Evolutionary conservation across 1,284 basidiomycete species (phyloP).

Genomic region (Ustilago curta): DNA sequence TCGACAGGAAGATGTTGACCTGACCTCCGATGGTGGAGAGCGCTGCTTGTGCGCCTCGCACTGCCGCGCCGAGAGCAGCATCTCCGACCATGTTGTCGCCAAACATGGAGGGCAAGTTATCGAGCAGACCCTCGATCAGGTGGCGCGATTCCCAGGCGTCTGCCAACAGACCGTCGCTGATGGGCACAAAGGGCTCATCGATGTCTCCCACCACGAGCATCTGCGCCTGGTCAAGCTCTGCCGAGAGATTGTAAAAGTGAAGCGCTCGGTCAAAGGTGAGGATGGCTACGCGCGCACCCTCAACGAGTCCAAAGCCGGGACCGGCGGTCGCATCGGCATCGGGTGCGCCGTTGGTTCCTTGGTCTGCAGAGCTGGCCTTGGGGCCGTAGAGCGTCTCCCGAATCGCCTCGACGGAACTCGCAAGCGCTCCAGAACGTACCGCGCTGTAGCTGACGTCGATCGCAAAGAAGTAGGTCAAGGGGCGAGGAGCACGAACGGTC

Average conservation of each 20-base stretch:
- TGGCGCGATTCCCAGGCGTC: slow-evolving; percentile 79
- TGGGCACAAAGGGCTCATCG: slow-evolving; percentile 88
- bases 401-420: slow-evolving; percentile 78
- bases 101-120: slow-evolving; percentile 78
- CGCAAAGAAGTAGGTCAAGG: slow-evolving; percentile 85
- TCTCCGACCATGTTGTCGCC: slow-evolving; percentile 73
- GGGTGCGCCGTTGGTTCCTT: slow-evolving; percentile 41
- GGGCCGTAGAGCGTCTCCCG: slow-evolving; percentile 76
- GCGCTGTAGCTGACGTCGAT: slow-evolving; percentile 86
- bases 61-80: slow-evolving; percentile 82
- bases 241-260: slow-evolving; percentile 90
- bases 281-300: slow-evolving; percentile 74
- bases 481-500: slow-evolving; percentile 68
- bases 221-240: slow-evolving; percentile 75
- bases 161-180: slow-evolving; percentile 82
- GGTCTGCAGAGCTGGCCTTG: slow-evolving; percentile 32
- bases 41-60: slow-evolving; percentile 75
- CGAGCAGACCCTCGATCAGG: slow-evolving; percentile 77
- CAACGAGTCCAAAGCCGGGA: slow-evolving; percentile 65
- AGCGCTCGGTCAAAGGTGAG: slow-evolving; percentile 85
- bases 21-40: slow-evolving; percentile 88
- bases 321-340: slow-evolving; percentile 38
- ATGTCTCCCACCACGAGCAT: slow-evolving; percentile 90
- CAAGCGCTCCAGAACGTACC: slow-evolving; percentile 80
- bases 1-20: slow-evolving; percentile 82